These are phyloP conservation scores for Suillus americanus DNA, from an alignment of 768 basidiomycete species.

Conservation along the genomic window DNA sequence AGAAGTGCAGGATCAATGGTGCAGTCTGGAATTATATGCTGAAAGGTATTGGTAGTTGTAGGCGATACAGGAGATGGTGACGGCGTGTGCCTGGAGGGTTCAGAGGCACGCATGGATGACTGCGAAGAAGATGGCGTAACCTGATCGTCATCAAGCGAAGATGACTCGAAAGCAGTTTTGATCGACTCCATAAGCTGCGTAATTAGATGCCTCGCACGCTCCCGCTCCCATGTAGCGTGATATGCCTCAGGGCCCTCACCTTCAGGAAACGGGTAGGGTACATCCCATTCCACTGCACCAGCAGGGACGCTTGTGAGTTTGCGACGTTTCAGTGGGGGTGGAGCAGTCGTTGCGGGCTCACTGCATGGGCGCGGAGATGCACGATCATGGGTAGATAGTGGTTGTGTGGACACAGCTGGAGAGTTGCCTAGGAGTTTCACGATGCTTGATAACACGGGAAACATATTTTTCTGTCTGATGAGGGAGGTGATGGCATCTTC, in stretches of 20 bases:
- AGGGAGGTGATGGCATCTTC: conserved; percentile 62
- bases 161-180: conserved; percentile 42
- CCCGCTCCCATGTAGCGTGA: conserved; percentile 59
- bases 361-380: not conserved
- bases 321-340: conserved; percentile 51
- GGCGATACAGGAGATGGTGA: not conserved
- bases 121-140: not conserved
- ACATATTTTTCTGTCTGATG: conserved; percentile 62
- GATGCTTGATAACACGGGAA: conserved; percentile 63
- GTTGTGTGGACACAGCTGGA: conserved; percentile 17
- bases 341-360: not conserved
- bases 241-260: conserved; percentile 76
- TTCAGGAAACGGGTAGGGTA: conserved; percentile 71
- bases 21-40: conserved; percentile 16
- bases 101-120: not conserved
- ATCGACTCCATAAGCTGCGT: conserved; percentile 60
- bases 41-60: not conserved
- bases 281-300: conserved; percentile 80
- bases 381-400: conserved; percentile 7
- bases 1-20: conserved; percentile 34
- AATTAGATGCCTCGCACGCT: conserved; percentile 62
- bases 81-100: not conserved
- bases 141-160: not conserved
- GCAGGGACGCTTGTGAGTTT: conserved; percentile 71
- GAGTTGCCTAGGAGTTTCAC: conserved; percentile 51